Percentiles rank a stretch among this genome's conserved stretches.
Conservation (phyloP, 2,329 filamentous ascomycete species). For the Hypoxylon sp. region DNA sequence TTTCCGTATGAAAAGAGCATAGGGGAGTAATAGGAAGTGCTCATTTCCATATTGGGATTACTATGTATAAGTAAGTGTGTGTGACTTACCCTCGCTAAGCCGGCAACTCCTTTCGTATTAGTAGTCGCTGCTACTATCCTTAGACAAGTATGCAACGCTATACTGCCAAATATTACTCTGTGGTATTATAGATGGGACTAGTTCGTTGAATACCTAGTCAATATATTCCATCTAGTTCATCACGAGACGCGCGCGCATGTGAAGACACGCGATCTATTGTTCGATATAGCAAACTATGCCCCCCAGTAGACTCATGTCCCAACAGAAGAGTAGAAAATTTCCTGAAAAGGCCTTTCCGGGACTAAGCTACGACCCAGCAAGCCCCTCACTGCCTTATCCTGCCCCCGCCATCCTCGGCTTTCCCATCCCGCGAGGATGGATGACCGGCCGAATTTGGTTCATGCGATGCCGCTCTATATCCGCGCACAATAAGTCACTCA, state of each 20-base stretch:
- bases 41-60: conserved; percentile 19
- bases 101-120: conserved; percentile 23
- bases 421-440: conserved; percentile 36
- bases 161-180: conserved; percentile 26
- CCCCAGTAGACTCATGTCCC: conserved; percentile 1
- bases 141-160: conserved; percentile 32
- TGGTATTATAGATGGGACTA: conserved; percentile 19
- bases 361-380: conserved; percentile 19
- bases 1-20: conserved; percentile 3
- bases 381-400: conserved; percentile 31
- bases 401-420: conserved; percentile 39
- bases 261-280: conserved; percentile 33
- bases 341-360: conserved; percentile 38
- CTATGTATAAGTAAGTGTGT: conserved; percentile 30
- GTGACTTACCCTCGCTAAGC: conserved; percentile 32
- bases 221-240: conserved; percentile 21
- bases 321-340: conserved; percentile 18
- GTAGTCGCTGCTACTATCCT: conserved; percentile 18
- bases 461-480: conserved; percentile 27
- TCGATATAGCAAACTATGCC: conserved; percentile 11
- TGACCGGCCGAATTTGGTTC: conserved; percentile 18
- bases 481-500: conserved; percentile 11
- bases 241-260: conserved; percentile 30
- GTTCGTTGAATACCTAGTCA: conserved; percentile 15
- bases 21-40: conserved; percentile 16